Conservation (phyloP, 2,329 filamentous ascomycete genomes). For the Botrytis byssoidea region DNA sequence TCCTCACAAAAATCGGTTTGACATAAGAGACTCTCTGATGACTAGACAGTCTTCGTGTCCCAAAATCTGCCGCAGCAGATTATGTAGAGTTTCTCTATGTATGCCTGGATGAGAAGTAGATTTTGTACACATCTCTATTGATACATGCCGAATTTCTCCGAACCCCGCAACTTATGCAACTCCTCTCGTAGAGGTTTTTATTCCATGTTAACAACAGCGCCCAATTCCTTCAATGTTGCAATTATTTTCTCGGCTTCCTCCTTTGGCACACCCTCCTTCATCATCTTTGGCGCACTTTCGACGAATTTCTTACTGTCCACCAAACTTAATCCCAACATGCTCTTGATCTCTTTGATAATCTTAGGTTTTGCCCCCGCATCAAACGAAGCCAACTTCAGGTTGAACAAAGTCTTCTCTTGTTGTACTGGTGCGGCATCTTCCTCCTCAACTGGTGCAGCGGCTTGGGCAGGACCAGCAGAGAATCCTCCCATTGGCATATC, state of each 20-base stretch:
- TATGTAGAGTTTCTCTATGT: neutral
- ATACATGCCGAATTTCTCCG: slow-evolving; percentile 34
- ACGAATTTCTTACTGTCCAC: slow-evolving; percentile 99
- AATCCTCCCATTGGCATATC: slow-evolving; percentile 95
- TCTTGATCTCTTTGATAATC: slow-evolving; percentile 99
- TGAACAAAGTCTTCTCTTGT: slow-evolving; percentile 97
- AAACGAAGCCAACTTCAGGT: slow-evolving; percentile 87
- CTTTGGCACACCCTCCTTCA: slow-evolving; percentile 99
- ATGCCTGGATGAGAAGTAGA: slow-evolving; percentile 29
- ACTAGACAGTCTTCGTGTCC: neutral
- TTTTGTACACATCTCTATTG: slow-evolving; percentile 40
- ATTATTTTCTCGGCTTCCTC: slow-evolving; percentile 99
- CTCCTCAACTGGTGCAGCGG: slow-evolving; percentile 67
- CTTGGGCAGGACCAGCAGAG: slow-evolving; percentile 60
- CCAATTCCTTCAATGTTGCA: slow-evolving; percentile 87
- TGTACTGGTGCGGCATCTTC: slow-evolving; percentile 85
- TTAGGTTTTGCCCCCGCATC: slow-evolving; percentile 91
- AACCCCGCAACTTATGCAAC: slow-evolving; percentile 29
- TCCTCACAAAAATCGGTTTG: neutral
- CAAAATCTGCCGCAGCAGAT: neutral
- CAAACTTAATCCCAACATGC: slow-evolving; percentile 87
- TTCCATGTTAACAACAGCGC: slow-evolving; percentile 87
- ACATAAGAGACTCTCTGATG: neutral
- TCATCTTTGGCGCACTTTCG: slow-evolving; percentile 93
- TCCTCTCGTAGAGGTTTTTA: slow-evolving; percentile 60